phyloP scores from a whole-genome alignment of 208 protist genomes.

The Leishmania guyanensis region DNA sequence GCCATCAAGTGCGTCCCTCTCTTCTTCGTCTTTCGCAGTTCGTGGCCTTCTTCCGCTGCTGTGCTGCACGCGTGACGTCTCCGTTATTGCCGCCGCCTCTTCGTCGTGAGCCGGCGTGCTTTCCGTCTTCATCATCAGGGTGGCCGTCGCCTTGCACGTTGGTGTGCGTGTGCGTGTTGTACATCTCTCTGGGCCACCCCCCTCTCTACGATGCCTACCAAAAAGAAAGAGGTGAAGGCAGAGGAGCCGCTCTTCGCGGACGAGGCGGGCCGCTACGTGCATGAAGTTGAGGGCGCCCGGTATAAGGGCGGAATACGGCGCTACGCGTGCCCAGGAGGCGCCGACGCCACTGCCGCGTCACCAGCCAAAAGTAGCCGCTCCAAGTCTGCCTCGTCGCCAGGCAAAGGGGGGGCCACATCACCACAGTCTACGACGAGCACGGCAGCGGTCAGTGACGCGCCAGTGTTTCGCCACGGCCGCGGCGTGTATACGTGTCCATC shows the following conservation, averaged over 20 bases:
- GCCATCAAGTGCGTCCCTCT: background rate
- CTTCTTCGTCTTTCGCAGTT: background rate
- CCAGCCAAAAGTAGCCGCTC: background rate
- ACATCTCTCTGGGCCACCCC: background rate
- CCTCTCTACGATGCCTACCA: conserved; percentile 53
- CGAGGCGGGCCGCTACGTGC: conserved; percentile 69
- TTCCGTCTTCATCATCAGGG: background rate
- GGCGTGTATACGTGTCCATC: conserved; percentile 70
- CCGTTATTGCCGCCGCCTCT: background rate
- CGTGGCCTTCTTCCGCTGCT: background rate
- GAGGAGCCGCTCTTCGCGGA: conserved; percentile 82
- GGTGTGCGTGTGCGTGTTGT: conserved; percentile 1
- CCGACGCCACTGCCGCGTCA: background rate
- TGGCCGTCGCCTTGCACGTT: background rate
- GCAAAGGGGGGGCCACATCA: conserved; percentile 2
- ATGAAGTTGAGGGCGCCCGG: conserved; percentile 57
- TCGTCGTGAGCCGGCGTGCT: background rate
- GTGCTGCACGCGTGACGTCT: background rate
- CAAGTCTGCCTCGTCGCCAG: conserved; percentile 5
- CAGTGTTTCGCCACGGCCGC: conserved; percentile 65
- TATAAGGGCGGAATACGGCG: conserved; percentile 74
- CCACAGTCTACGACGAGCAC: background rate
- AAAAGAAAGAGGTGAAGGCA: conserved; percentile 75
- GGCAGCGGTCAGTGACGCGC: background rate
- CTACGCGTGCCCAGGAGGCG: conserved; percentile 15